Percentiles rank a stretch among this genome's conserved stretches.
Conservation (phyloP, 108 stramenopile species). For the Stephanodiscus triporus region DNA sequence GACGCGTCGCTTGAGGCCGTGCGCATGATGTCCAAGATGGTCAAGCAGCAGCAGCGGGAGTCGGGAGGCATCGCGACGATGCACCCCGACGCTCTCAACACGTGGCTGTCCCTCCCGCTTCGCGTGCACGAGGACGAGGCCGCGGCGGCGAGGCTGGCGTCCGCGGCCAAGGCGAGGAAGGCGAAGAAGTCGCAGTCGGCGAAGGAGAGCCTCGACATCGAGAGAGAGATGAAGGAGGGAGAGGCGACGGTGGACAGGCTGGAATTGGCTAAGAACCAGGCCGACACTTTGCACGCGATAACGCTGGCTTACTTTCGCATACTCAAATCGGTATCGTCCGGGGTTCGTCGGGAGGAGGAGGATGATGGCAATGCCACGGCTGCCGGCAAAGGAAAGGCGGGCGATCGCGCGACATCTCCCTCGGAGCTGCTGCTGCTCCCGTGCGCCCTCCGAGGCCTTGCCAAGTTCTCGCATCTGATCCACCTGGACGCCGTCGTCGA, state of each 20-base stretch:
- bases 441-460: constrained; percentile 77
- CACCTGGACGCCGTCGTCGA: constrained; percentile 71
- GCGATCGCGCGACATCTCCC: neutral
- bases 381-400: too few relatives aligned
- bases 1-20: constrained; percentile 85
- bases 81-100: constrained; percentile 68
- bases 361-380: neutral
- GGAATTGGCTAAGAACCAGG: constrained; percentile 70
- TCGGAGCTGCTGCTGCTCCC: constrained; percentile 60
- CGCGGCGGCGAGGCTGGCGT: constrained; percentile 74
- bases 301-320: constrained; percentile 87
- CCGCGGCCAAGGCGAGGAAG: constrained; percentile 67
- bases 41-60: constrained; percentile 56
- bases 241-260: constrained; percentile 81
- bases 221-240: constrained; percentile 78
- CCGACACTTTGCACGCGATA: constrained; percentile 77
- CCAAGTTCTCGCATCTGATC: constrained; percentile 88
- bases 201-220: constrained; percentile 72
- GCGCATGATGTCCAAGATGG: constrained; percentile 67
- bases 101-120: constrained; percentile 73
- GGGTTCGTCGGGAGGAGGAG: constrained; percentile 32
- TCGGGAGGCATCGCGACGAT: constrained; percentile 19
- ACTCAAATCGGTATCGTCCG: constrained; percentile 61
- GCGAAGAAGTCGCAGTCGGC: constrained; percentile 71
- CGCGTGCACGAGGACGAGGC: constrained; percentile 86